Conservation (phyloP, 495 filamentous ascomycete genomes). For the Xylaria nigripes region DNA sequence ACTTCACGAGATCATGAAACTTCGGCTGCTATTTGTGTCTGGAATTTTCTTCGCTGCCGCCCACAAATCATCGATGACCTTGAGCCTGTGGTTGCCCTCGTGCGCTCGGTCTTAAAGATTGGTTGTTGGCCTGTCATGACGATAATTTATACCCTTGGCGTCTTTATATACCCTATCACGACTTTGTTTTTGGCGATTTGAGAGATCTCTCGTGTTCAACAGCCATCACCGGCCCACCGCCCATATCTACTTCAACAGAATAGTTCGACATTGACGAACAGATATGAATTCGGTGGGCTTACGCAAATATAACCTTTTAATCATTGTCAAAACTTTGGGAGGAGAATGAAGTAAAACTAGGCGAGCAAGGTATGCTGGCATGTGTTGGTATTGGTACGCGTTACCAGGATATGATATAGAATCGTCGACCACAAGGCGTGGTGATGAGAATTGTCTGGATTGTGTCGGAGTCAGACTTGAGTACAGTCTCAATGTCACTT, state of each 20-base stretch:
- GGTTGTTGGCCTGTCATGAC: constrained; percentile 14
- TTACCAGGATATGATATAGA: constrained; percentile 9
- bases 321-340: not conserved
- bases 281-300: not conserved
- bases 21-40: constrained; percentile 13
- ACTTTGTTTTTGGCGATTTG: constrained; percentile 5
- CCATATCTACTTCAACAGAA: not conserved
- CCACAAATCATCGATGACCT: constrained; percentile 10
- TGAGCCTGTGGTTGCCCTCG: constrained; percentile 25
- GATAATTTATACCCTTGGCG: constrained; percentile 22
- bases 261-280: not conserved
- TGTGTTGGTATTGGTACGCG: not conserved
- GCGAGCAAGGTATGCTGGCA: not conserved
- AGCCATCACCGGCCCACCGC: not conserved
- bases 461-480: not conserved
- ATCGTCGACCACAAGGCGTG: not conserved
- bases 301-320: constrained; percentile 3
- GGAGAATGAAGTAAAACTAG: not conserved
- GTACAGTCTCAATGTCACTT: not conserved
- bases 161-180: constrained; percentile 18
- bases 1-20: constrained; percentile 22
- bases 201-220: constrained; percentile 5
- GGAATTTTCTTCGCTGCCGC: constrained; percentile 8
- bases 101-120: constrained; percentile 19
- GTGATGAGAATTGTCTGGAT: not conserved